phyloP scores from a whole-genome alignment of 805 yeast genomes.

The Diddensiella caesifluorescens region DNA sequence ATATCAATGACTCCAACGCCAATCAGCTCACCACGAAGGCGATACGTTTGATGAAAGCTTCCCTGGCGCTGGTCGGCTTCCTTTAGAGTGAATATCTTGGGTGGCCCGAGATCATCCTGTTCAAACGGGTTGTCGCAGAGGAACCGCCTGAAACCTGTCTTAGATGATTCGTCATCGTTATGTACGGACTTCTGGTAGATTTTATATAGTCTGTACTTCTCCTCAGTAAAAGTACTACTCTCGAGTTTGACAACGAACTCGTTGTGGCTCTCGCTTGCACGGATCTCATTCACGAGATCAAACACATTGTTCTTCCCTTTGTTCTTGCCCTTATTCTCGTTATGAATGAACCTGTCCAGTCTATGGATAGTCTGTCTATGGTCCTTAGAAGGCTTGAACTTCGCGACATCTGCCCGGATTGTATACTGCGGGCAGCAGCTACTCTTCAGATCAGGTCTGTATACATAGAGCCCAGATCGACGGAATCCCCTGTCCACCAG shows the following conservation, averaged over 20 bases:
- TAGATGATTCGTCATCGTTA: constrained; percentile 48
- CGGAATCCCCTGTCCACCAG: constrained; percentile 71
- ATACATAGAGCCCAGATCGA: constrained; percentile 67
- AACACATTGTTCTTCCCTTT: constrained; percentile 24
- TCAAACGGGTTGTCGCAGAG: constrained; percentile 64
- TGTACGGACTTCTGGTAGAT: constrained; percentile 72
- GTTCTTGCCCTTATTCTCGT: constrained; percentile 3
- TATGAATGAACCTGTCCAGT: constrained; percentile 34
- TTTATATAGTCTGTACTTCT: constrained; percentile 47
- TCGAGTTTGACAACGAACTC: constrained; percentile 43
- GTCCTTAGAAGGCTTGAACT: constrained; percentile 54
- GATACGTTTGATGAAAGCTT: constrained; percentile 66
- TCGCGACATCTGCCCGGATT: constrained; percentile 52
- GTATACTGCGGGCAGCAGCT: constrained; percentile 79
- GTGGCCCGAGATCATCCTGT: not conserved
- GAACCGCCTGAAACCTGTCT: constrained; percentile 53
- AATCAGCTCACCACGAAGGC: constrained; percentile 52
- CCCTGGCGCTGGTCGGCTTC: constrained; percentile 1
- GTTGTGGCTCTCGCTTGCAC: constrained; percentile 31
- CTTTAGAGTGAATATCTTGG: not conserved
- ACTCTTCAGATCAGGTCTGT: constrained; percentile 60
- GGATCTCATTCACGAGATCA: constrained; percentile 35
- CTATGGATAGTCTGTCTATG: constrained; percentile 60
- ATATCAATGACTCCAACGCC: constrained; percentile 77
- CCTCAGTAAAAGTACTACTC: constrained; percentile 46